These are phyloP conservation scores for Arabis hirsuta DNA, from an alignment of 345 rosid species.

Conservation along the genomic window DNA sequence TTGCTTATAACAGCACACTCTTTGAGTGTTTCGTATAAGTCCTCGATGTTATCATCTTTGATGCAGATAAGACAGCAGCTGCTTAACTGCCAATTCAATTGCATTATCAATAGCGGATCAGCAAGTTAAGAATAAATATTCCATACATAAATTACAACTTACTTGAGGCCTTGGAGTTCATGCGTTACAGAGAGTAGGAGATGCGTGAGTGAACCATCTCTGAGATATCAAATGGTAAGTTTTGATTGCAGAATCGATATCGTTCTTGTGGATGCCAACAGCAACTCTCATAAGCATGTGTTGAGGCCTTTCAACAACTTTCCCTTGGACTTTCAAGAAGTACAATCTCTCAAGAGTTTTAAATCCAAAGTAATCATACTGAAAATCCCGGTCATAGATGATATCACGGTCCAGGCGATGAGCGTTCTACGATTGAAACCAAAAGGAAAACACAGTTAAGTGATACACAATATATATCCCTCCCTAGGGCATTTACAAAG, in stretches of 20 bases:
- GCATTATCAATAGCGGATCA: neutral
- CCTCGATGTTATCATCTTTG: conserved; percentile 96
- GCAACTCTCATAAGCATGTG: conserved; percentile 97
- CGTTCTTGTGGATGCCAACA: conserved; percentile 85
- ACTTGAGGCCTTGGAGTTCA: conserved; percentile 94
- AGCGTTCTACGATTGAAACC: conserved; percentile 58
- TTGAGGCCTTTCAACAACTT: conserved; percentile 87
- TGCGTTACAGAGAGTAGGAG: conserved; percentile 91
- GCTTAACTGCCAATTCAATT: neutral
- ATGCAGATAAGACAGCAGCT: conserved; percentile 80
- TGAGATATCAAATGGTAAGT: conserved; percentile 96
- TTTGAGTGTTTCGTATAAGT: conserved; percentile 87
- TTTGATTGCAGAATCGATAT: conserved; percentile 68
- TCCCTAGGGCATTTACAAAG: neutral
- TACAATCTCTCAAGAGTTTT: conserved; percentile 94
- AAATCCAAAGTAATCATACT: conserved; percentile 90
- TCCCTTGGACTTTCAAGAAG: conserved; percentile 83
- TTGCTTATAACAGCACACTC: conserved; percentile 97
- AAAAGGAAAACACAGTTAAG: neutral
- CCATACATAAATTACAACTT: neutral
- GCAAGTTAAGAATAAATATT: neutral
- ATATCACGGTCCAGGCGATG: conserved; percentile 85
- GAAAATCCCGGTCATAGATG: conserved; percentile 88
- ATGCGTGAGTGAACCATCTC: conserved; percentile 96
- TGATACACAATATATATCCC: neutral